Evolutionary conservation across 106 monocot genomes (phyloP), one percentile per base, ranked within the genome.

Genomic region (Allium cepa): DNA sequence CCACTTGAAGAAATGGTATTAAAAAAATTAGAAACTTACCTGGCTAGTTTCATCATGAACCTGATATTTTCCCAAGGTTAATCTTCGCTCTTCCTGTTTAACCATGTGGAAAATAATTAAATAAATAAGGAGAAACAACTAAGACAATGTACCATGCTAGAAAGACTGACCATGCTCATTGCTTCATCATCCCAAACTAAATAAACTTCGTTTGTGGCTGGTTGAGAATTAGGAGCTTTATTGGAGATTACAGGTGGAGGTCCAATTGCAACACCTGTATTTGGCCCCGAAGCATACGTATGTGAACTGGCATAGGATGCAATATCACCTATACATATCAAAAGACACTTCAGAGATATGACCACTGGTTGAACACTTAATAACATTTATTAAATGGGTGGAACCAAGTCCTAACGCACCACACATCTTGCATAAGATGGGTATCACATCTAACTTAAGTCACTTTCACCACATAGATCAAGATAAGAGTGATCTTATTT

Each of bases 11-110:
- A 56, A 77, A 75, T 52, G 63, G 74, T 51, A 76, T 53, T 12
- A 55, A 55, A 55, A 61, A 48, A 49, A 62, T 57, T 61, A 27
- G 50, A 60, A 60, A 99, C 99, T 93, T 99, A 99, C 99, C 99
- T 99, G 99, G 85, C 93, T 87, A 72, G 99, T 99, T 99, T 99
- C 93, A 99, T 99, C 99, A 82, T 99, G 99, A 87, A 93, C 99
- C 93, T 99, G 93, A 90, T 99, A 93, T 79, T 87, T 90, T 27
- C 79, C 71, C 67, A 85, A 45, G 36, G 87, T 87, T 80, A 90
- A 71, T 80, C 94, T 84, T 84, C 94, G 79, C 82, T 94, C 94
- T 83, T 94, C 94, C 94, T 94, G 71, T 87, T 62, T 36, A 36
- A 36, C 36, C 17, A 86, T 55, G 53, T 7, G 53, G 53, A 6